Base-by-base conservation (phyloP, 768 basidiomycete species). In the Chiua virens region DNA sequence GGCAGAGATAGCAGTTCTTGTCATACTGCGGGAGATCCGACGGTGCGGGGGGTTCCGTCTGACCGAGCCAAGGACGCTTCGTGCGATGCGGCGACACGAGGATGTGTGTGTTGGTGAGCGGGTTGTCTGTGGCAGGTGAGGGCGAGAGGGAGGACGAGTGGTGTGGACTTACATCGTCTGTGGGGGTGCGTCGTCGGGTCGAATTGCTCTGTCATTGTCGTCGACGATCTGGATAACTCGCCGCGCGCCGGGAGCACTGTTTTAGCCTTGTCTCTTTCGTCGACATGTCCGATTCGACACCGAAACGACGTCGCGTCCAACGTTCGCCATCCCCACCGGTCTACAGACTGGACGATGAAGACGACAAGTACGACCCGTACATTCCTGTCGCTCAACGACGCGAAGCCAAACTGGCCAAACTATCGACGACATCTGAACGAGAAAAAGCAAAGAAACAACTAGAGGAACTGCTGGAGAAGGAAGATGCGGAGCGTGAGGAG, bases 61-160 rank as follows among this genome's bases (percentile, higher is more conserved):
- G 91, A 27, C 93, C 93, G 36, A 85, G 78, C 94, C 94, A 97
- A 14, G 94, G 94, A 18, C 94, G 83, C 61, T 89, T 92, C 8
- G 78, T 91, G 45, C 94, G 87, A 68, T 96, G 93, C 0, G 93
- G 91, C 35, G 92, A 93, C 32, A 93, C 87, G 30, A 95, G 82
- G 48, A 93, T 73, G 63, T 89, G 77, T 59, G 86, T 86, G 52
- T 81, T 79, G 1, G 81, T 84, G 51, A 95, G 78, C 4, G 92
- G 90, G 61, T 95, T 95, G 65, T 81, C 91, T 93, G 61, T 14
- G 41, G 49, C 45, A 20, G 22, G 34, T 61, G 25, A 50, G 44
- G 21, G 40, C n/a, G 46, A 3, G 28, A 9, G 1, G 32, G 22
- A 2, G 38, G 40, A 42, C 4, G 53, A 4, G 27, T 3, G 36